Evolutionary conservation across 169 alveolate genomes (phyloP).

Genomic region (Babesia ovis): DNA sequence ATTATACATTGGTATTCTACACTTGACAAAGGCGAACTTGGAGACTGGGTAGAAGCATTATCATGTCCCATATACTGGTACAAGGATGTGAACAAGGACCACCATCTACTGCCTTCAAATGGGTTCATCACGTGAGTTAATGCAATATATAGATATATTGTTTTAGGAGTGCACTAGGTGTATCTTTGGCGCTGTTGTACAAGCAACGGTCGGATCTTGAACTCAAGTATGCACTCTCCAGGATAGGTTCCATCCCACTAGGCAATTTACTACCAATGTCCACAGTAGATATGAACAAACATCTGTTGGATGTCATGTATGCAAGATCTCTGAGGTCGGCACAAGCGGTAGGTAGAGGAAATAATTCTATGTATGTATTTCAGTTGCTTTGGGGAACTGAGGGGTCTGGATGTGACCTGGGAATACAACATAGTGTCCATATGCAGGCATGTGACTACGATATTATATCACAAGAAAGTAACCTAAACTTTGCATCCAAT

Average conservation of each 20-base stretch:
- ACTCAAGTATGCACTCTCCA: conserved; percentile 67
- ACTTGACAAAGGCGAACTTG: conserved; percentile 64
- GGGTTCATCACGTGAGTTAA: conserved; percentile 31
- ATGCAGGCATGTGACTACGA: conserved; percentile 71
- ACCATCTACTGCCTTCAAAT: conserved; percentile 60
- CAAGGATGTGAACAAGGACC: conserved; percentile 41
- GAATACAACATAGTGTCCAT: conserved; percentile 60
- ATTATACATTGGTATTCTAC: conserved; percentile 65
- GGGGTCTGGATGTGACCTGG: conserved; percentile 67
- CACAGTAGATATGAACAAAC: conserved; percentile 64
- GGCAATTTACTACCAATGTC: conserved; percentile 55
- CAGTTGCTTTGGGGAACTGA: conserved; percentile 71
- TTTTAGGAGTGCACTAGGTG: conserved; percentile 54
- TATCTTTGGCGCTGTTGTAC: conserved; percentile 62
- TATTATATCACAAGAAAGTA: conserved; percentile 51
- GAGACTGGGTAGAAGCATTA: conserved; percentile 69
- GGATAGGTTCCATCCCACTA: conserved; percentile 72
- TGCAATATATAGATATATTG: not conserved
- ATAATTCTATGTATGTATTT: not conserved
- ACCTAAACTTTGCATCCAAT: conserved; percentile 42
- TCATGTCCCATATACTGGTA: conserved; percentile 70
- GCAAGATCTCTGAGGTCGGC: conserved; percentile 63
- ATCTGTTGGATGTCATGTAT: conserved; percentile 72
- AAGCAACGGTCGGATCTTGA: conserved; percentile 65
- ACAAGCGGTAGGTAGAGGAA: conserved; percentile 19